A percentile compares a stretch with the other conserved stretches of the same genome.
These are phyloP conservation scores for Rheum nobile DNA, from an alignment of 148 eudicot species.

Conservation along the genomic window DNA sequence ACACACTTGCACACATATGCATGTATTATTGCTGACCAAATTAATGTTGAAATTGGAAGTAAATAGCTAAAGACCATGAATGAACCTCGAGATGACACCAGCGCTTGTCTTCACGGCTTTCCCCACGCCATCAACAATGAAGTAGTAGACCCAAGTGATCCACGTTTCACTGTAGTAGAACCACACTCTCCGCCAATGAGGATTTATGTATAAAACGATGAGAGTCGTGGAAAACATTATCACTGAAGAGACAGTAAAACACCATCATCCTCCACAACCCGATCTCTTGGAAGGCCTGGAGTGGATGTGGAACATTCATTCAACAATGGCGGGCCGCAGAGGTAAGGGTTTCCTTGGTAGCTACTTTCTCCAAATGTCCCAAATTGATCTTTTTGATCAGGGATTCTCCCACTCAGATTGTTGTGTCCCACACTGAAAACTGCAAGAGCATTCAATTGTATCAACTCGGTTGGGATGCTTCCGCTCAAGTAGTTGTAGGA, in stretches of 20 bases:
- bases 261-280: neutral
- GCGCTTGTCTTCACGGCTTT: neutral
- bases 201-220: neutral
- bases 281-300: neutral
- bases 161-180: neutral
- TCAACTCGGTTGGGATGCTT: too few species aligned
- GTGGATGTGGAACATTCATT: neutral
- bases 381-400: neutral
- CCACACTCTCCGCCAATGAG: neutral
- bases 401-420: neutral
- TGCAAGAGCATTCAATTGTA: too few species aligned
- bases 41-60: too few species aligned
- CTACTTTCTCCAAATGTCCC: neutral
- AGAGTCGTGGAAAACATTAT: neutral
- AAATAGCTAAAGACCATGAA: neutral
- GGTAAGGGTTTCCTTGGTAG: neutral
- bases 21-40: too few species aligned
- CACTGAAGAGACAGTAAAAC: neutral
- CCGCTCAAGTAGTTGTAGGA: too few species aligned
- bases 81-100: neutral
- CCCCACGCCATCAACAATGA: neutral
- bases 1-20: too few species aligned
- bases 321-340: neutral
- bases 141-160: neutral
- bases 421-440: too few species aligned